Percentiles rank a stretch among this genome's conserved stretches.
Evolutionary conservation across 768 basidiomycete genomes (phyloP).

Genomic region (Rhodotorula toruloides): DNA sequence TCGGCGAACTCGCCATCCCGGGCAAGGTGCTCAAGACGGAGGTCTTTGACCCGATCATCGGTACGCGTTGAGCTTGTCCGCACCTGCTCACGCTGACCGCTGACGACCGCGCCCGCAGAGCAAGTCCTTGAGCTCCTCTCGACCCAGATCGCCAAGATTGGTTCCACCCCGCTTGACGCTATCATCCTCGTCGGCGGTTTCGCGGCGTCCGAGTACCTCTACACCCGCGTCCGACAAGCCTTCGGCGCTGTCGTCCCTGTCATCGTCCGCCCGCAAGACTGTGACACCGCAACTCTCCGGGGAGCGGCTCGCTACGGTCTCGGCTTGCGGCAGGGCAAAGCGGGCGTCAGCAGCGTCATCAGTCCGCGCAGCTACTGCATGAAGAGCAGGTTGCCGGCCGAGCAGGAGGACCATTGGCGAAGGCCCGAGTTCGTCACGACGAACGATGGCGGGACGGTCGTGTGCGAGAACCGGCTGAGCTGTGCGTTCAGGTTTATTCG

Average conservation of each 20-base stretch:
- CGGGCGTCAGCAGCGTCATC: slow-evolving; percentile 74
- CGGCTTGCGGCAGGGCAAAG: slow-evolving; percentile 53
- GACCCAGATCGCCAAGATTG: slow-evolving; percentile 62
- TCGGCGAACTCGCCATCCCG: slow-evolving; percentile 77
- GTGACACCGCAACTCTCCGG: slow-evolving; percentile 79
- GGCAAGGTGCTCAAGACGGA: slow-evolving; percentile 71
- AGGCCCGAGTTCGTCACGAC: slow-evolving; percentile 76
- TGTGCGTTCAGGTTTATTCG: no score
- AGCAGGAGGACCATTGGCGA: slow-evolving; percentile 73
- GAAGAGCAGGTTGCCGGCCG: slow-evolving; percentile 82
- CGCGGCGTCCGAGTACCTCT: slow-evolving; percentile 74
- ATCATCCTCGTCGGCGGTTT: slow-evolving; percentile 86
- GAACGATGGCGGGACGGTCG: slow-evolving; percentile 68
- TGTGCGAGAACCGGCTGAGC: slow-evolving; percentile 74
- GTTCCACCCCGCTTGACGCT: slow-evolving; percentile 64
- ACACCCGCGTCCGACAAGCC: slow-evolving; percentile 59
- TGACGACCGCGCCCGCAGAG: neutral
- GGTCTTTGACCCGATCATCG: slow-evolving; percentile 82
- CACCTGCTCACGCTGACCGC: neutral
- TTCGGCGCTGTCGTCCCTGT: slow-evolving; percentile 64
- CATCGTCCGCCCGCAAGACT: slow-evolving; percentile 76
- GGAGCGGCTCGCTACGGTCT: slow-evolving; percentile 85
- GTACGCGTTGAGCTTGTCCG: slow-evolving; percentile 48
- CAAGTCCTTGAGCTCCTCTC: slow-evolving; percentile 75
- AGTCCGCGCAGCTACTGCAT: slow-evolving; percentile 65